Conservation (phyloP, 352 stramenopile genomes). For the Thalassiosira exigua region DNA sequence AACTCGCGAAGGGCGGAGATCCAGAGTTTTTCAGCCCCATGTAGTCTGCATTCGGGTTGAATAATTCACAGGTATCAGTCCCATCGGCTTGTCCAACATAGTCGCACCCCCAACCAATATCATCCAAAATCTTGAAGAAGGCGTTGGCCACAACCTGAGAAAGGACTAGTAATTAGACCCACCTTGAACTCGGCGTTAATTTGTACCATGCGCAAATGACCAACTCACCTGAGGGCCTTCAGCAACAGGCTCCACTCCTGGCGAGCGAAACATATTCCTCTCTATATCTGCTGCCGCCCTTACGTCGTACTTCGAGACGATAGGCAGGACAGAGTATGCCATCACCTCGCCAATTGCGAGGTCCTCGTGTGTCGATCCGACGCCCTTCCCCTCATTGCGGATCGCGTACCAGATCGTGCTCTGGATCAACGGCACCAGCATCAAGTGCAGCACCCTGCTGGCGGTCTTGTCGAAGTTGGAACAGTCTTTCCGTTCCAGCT, state of each 20-base stretch:
- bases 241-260: conserved; percentile 47
- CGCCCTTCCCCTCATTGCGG: conserved; percentile 44
- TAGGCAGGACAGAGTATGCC: conserved; percentile 70
- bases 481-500: conserved; percentile 68
- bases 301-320: conserved; percentile 58
- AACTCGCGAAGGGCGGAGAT: conserved; percentile 2
- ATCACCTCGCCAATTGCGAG: conserved; percentile 67
- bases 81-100: conserved; percentile 61
- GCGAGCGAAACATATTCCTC: conserved; percentile 70
- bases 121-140: conserved; percentile 61
- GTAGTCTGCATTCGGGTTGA: not conserved
- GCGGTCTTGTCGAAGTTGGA: conserved; percentile 60
- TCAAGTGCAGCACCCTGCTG: conserved; percentile 61
- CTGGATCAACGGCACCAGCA: conserved; percentile 77
- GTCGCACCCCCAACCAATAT: conserved; percentile 63
- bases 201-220: too few relatives aligned
- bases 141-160: conserved; percentile 77
- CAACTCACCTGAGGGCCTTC: conserved; percentile 65
- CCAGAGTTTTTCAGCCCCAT: not conserved
- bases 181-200: too few relatives aligned
- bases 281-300: conserved; percentile 58
- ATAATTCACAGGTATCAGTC: conserved; percentile 56
- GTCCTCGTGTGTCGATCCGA: conserved; percentile 44
- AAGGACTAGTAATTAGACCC: too few relatives aligned
- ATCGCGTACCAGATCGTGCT: conserved; percentile 75